Conservation (phyloP, 768 basidiomycete species). For the Serpula lacrymans region DNA sequence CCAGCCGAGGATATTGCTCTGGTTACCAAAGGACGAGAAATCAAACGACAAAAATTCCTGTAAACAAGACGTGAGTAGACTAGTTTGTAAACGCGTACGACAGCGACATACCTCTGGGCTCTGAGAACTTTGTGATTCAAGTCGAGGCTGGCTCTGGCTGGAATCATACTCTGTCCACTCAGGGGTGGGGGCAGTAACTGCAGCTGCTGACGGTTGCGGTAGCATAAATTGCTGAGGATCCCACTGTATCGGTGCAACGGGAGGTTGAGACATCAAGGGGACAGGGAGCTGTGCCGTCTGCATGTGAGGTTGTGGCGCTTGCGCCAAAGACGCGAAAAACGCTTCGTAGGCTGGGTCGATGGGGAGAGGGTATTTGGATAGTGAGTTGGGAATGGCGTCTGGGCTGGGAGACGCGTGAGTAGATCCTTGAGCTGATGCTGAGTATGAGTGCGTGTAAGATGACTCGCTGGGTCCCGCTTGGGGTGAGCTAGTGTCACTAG, state of each 20-base stretch:
- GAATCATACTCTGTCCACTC: conserved; percentile 15
- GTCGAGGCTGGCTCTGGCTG: conserved; percentile 1
- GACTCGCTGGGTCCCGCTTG: conserved; percentile 2
- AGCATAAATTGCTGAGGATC: conserved; percentile 1
- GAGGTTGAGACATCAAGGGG: conserved; percentile 2
- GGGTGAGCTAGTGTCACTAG: conserved; percentile 24
- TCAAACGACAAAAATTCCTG: conserved; percentile 13
- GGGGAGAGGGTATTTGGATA: conserved; percentile 1
- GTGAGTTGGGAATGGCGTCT: conserved; percentile 14
- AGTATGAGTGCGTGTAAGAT: conserved; percentile 9
- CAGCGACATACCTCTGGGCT: conserved; percentile 11
- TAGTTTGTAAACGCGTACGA: neutral
- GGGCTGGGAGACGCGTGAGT: conserved; percentile 8
- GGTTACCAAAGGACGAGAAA: conserved; percentile 10
- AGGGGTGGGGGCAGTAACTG: neutral
- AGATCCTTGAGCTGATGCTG: conserved; percentile 12
- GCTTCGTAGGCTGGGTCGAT: no score
- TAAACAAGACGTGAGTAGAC: conserved; percentile 1
- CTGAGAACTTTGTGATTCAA: conserved; percentile 6
- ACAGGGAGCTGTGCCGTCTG: conserved; percentile 8
- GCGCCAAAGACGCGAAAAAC: no score
- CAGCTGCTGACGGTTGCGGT: conserved; percentile 3
- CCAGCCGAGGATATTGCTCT: conserved; percentile 9
- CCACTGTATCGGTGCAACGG: conserved; percentile 2
- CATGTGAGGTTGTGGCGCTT: conserved; percentile 10